Evolutionary conservation across 108 stramenopile species (phyloP).

Genomic region (Cyclotella baltica): DNA sequence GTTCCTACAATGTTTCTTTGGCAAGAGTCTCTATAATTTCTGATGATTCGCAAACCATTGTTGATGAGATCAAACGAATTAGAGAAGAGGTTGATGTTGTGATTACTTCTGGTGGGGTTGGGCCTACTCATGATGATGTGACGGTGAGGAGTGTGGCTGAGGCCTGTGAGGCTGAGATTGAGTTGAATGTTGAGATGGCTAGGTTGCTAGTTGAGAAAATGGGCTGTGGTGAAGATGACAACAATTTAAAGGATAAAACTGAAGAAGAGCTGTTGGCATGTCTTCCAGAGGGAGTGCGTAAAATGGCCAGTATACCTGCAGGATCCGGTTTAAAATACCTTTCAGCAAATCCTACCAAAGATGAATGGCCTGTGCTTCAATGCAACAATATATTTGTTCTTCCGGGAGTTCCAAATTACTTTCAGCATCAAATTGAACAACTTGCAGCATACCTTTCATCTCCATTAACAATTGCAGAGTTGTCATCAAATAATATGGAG

Average conservation of each 20-base stretch:
- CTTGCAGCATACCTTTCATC: conserved; percentile 75
- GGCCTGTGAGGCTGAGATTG: conserved; percentile 73
- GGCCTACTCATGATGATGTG: conserved; percentile 97
- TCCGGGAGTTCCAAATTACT: conserved; percentile 94
- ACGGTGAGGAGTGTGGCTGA: conserved; percentile 92
- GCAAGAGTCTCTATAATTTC: conserved; percentile 86
- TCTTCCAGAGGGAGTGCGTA: conserved; percentile 80
- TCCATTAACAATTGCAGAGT: not conserved
- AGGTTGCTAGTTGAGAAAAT: conserved; percentile 63
- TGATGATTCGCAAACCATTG: conserved; percentile 84
- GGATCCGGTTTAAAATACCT: conserved; percentile 74
- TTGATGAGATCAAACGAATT: conserved; percentile 75
- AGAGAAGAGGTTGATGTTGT: conserved; percentile 83
- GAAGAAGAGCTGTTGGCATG: conserved; percentile 30
- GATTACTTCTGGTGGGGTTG: conserved; percentile 96
- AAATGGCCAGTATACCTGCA: conserved; percentile 86
- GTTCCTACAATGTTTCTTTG: conserved; percentile 79
- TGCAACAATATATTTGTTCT: conserved; percentile 94
- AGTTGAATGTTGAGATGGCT: conserved; percentile 90
- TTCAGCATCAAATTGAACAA: conserved; percentile 82
- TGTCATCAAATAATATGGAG: not conserved
- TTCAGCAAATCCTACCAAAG: conserved; percentile 39
- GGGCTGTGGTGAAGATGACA: conserved; percentile 29
- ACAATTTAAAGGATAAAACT: conserved; percentile 33
- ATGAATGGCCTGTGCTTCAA: conserved; percentile 88